Percentiles rank a stretch among this genome's conserved stretches.
phyloP scores from a whole-genome alignment of 768 basidiomycete genomes.

The Rhodotorula graminis region DNA sequence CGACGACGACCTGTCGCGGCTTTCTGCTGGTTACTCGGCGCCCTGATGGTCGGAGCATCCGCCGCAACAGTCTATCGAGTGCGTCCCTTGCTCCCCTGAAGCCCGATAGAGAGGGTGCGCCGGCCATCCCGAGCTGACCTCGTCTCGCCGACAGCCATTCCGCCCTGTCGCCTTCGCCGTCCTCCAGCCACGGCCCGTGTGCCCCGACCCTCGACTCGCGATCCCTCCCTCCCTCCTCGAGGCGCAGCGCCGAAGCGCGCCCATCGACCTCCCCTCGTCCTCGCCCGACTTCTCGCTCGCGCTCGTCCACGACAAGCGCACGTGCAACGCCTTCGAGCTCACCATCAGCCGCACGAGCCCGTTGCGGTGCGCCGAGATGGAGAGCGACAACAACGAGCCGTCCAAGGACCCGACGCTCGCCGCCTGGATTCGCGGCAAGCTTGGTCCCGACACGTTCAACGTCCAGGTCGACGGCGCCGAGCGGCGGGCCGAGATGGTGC shows the following conservation, averaged over 20 bases:
- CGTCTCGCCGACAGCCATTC: too few relatives aligned
- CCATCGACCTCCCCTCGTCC: background rate
- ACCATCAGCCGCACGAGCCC: background rate
- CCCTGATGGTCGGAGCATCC: background rate
- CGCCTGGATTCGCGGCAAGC: background rate
- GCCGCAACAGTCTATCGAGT: background rate
- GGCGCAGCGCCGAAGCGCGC: background rate
- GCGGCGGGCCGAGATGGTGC: constrained; percentile 5
- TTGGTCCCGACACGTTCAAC: constrained; percentile 26
- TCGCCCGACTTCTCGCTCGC: constrained; percentile 19
- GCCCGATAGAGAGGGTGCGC: too few relatives aligned
- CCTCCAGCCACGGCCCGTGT: background rate
- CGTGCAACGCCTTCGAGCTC: constrained; percentile 29
- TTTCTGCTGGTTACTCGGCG: background rate
- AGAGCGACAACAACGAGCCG: background rate
- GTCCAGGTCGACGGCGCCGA: constrained; percentile 30
- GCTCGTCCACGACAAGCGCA: constrained; percentile 7
- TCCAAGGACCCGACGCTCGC: background rate
- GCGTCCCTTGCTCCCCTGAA: too few relatives aligned
- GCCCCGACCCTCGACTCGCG: constrained; percentile 6
- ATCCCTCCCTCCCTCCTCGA: background rate
- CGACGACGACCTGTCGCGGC: background rate
- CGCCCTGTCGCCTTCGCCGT: too few relatives aligned
- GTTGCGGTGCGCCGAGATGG: background rate
- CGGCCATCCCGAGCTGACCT: background rate